Evolutionary conservation across 225 moss, liverwort and hornwort species (phyloP).

Genomic region (Physcomitrellopsis africana): DNA sequence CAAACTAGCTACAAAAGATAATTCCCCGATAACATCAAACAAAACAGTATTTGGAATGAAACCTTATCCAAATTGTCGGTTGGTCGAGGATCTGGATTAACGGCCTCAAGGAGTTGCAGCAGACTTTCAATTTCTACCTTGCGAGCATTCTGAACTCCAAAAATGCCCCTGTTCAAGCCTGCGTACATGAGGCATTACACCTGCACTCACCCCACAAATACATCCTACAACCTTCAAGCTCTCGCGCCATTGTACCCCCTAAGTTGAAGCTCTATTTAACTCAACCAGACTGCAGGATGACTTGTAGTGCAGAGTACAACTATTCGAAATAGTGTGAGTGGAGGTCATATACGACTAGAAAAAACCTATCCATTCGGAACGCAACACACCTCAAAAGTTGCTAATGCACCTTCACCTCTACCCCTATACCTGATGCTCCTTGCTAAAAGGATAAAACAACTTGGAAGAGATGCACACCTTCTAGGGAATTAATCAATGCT

Average conservation of each 20-base stretch:
- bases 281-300: background rate
- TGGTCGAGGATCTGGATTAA: constrained; percentile 68
- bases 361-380: background rate
- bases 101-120: constrained; percentile 66
- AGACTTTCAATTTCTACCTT: constrained; percentile 70
- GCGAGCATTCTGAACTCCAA: constrained; percentile 76
- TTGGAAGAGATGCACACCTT: constrained; percentile 54
- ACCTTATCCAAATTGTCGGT: constrained; percentile 82
- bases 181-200: constrained; percentile 63
- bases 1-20: background rate
- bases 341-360: background rate
- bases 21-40: background rate
- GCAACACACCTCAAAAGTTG: background rate
- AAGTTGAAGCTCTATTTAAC: constrained; percentile 1
- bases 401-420: background rate
- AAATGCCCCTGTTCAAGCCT: constrained; percentile 96
- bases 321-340: background rate
- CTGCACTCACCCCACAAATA: constrained; percentile 61
- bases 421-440: background rate
- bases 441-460: background rate
- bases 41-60: background rate
- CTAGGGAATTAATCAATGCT: constrained; percentile 49
- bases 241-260: constrained; percentile 36
- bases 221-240: constrained; percentile 59
- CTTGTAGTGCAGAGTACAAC: background rate